Evolutionary conservation across 805 yeast species (phyloP), one percentile per base, ranked within the genome.

Genomic region (Kluyveromyces siamensis): DNA sequence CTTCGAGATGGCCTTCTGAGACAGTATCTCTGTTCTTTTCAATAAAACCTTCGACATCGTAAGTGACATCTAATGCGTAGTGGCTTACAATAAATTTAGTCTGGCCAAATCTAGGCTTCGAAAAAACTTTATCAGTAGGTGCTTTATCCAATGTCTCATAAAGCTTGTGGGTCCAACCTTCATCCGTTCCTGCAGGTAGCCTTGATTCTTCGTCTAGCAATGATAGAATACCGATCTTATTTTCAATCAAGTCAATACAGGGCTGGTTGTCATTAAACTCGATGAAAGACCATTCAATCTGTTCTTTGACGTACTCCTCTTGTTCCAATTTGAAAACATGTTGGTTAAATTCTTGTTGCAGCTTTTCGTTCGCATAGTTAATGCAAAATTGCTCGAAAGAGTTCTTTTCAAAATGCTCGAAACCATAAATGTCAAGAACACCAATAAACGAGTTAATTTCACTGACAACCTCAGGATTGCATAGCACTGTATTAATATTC

Each of bases 21-120:
- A 91, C 97, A 8, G 98, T 88, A 67, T 91, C 99, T 72, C 98
- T 81, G 65, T 91, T 91, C 73, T 91, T 91, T 71, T 91, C 99
- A 61, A 91, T 87, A 65, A 91, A 91, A 1, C 98, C 98, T 52
- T 87, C 97, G 40, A 84, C 77, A 60, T 89, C 96, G 65, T 91
- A 91, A 37, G 87, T 72, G 39, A 91, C 99, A 61, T 91, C 96
- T 62, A 88, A 79, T 27, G 99, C 99, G 69, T 91, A 91, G 69
- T 91, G 99, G 49, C 86, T 76, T 48, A 91, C 95, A 48, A 91
- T 81, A 55, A 91, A 91, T 55, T 91, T 87, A 43, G 87, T 79
- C 65, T 86, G 89, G 17, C 99, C 97, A 64, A 91, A 87, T 63
- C 98, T 79, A 51, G 98, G 97, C 66, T 88, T 90, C 61, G 87